Conservation (phyloP, 2,329 filamentous ascomycete genomes). For the Aspergillus sp. region DNA sequence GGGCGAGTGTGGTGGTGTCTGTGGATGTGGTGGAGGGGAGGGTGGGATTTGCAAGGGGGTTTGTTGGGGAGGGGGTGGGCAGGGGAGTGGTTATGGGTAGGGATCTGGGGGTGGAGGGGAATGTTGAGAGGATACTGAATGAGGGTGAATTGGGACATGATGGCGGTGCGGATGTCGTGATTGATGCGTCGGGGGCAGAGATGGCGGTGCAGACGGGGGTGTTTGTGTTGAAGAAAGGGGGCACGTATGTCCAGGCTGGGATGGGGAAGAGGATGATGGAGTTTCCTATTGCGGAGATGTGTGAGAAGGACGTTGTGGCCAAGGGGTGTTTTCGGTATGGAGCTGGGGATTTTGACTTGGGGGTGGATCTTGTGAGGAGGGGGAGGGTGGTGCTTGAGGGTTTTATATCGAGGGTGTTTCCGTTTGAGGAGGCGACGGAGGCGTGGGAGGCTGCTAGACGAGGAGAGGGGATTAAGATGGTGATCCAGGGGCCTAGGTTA, state of each 20-base stretch:
- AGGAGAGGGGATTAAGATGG: conserved; percentile 11
- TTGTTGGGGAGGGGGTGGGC: background rate
- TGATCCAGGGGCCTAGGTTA: background rate
- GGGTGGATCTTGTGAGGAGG: conserved; percentile 38
- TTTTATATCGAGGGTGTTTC: conserved; percentile 30
- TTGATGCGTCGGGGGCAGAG: conserved; percentile 45
- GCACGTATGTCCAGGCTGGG: conserved; percentile 33
- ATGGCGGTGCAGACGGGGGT: conserved; percentile 47
- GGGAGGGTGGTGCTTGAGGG: conserved; percentile 28
- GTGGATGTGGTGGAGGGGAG: background rate
- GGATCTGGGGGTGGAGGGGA: background rate
- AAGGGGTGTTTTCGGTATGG: conserved; percentile 33
- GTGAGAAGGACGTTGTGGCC: conserved; percentile 34
- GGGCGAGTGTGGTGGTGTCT: conserved; percentile 71
- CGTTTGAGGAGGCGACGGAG: conserved; percentile 32
- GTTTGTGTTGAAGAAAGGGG: conserved; percentile 31
- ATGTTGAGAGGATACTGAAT: background rate
- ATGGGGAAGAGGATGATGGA: conserved; percentile 40
- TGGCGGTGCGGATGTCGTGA: conserved; percentile 27
- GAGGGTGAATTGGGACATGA: background rate
- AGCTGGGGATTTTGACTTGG: conserved; percentile 33
- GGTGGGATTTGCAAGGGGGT: background rate
- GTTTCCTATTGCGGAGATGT: conserved; percentile 36
- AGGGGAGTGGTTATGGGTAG: background rate
- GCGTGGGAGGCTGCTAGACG: conserved; percentile 30